A percentile compares a stretch with the other conserved stretches of the same genome.
phyloP scores from a whole-genome alignment of 768 basidiomycete genomes.

The Amanita exitialis region DNA sequence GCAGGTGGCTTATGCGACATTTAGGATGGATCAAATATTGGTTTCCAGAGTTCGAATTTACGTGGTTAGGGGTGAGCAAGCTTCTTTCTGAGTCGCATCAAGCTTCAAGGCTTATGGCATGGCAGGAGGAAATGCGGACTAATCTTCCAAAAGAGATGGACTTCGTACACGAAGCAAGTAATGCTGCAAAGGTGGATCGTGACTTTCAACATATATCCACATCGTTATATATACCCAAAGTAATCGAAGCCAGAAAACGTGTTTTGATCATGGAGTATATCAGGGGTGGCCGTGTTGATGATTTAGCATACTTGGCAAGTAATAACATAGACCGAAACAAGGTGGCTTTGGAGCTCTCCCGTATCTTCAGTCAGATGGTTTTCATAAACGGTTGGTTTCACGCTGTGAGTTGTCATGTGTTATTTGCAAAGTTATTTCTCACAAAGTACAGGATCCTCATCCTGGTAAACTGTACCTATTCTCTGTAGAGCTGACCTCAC shows the following conservation, averaged over 20 bases:
- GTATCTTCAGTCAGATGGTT: constrained; percentile 93
- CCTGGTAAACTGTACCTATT: constrained; percentile 38
- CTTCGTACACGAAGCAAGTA: constrained; percentile 82
- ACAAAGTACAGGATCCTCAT: constrained; percentile 64
- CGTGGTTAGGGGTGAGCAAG: constrained; percentile 65
- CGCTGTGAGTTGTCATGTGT: constrained; percentile 38
- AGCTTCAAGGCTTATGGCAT: constrained; percentile 24
- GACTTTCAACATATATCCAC: constrained; percentile 68
- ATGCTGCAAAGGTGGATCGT: constrained; percentile 57
- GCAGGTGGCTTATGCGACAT: constrained; percentile 3
- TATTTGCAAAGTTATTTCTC: constrained; percentile 4
- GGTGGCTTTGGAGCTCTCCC: constrained; percentile 81
- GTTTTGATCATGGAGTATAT: constrained; percentile 95
- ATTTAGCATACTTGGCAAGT: constrained; percentile 71
- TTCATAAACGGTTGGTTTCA: constrained; percentile 91
- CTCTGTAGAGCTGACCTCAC: constrained; percentile 2
- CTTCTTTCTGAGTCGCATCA: background rate
- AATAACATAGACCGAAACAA: constrained; percentile 87
- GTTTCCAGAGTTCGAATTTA: constrained; percentile 95
- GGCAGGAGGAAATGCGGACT: constrained; percentile 85
- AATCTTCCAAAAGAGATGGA: constrained; percentile 93
- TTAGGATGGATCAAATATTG: constrained; percentile 79
- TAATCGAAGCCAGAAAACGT: constrained; percentile 72
- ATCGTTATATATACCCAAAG: constrained; percentile 82
- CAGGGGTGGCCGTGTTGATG: constrained; percentile 81